Percentiles rank a stretch among this genome's conserved stretches.
These are phyloP conservation scores for Allium fistulosum DNA, from an alignment of 106 monocot genomes.

Conservation along the genomic window DNA sequence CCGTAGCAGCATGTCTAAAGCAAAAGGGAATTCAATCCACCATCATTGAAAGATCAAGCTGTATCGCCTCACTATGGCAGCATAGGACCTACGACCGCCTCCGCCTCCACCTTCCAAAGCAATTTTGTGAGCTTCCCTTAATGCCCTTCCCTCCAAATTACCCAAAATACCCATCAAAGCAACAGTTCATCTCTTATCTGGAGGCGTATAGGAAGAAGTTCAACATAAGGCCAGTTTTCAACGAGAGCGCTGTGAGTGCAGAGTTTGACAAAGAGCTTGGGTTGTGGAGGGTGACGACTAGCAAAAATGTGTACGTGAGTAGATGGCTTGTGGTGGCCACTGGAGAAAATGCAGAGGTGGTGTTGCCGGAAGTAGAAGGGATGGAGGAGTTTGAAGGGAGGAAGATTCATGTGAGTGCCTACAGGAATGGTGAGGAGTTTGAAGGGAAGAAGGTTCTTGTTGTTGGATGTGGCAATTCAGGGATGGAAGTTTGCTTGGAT, in stretches of 20 bases:
- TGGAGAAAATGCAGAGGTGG: conserved; percentile 86
- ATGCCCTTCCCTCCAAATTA: conserved; percentile 13
- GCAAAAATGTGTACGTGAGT: conserved; percentile 16
- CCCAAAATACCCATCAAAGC: conserved; percentile 17
- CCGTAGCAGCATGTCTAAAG: conserved; percentile 28
- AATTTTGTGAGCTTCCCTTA: conserved; percentile 28
- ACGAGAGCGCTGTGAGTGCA: conserved; percentile 15
- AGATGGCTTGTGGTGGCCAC: conserved; percentile 77
- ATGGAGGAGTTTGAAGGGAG: conserved; percentile 27
- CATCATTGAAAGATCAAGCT: conserved; percentile 20
- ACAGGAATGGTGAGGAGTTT: conserved; percentile 46
- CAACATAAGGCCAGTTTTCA: conserved; percentile 15
- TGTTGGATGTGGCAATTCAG: conserved; percentile 59
- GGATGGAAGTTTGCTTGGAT: conserved; percentile 85
- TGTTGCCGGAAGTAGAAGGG: conserved; percentile 56
- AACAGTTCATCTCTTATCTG: conserved; percentile 25
- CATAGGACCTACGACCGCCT: conserved; percentile 27
- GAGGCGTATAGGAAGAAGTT: conserved; percentile 17
- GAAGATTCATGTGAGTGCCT: conserved; percentile 32
- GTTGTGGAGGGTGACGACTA: conserved; percentile 40
- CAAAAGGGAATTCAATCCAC: conserved; percentile 7
- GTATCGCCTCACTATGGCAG: conserved; percentile 29
- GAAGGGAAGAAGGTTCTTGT: conserved; percentile 34
- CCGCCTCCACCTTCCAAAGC: conserved; percentile 24
- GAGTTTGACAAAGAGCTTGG: conserved; percentile 15